Conservation (phyloP, 768 basidiomycete genomes). For the Atractiella rhizophila region DNA sequence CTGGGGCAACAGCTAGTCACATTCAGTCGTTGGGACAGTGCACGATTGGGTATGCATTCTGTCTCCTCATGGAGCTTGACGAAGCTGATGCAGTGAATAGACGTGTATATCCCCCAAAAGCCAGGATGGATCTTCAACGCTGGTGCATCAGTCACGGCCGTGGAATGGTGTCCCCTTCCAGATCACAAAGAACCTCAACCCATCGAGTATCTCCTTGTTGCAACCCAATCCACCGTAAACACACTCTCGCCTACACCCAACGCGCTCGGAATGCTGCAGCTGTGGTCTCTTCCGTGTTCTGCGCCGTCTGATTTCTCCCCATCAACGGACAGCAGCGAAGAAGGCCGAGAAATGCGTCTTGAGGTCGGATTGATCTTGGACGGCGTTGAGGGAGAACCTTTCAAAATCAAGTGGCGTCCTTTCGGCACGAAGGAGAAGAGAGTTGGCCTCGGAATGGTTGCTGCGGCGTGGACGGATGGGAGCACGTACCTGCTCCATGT, state of each 20-base stretch:
- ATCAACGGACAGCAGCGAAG: not conserved
- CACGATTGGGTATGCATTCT: not conserved
- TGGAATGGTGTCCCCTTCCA: slow-evolving; percentile 80
- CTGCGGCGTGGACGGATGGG: slow-evolving; percentile 67
- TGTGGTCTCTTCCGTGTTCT: no score
- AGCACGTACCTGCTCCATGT: slow-evolving; percentile 50
- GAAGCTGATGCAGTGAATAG: no score
- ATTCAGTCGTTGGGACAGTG: no score
- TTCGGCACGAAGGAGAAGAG: not conserved
- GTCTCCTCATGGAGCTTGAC: not conserved
- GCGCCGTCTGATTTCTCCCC: not conserved
- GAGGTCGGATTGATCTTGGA: slow-evolving; percentile 39
- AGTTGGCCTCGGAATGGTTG: slow-evolving; percentile 53
- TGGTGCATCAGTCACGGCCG: slow-evolving; percentile 67
- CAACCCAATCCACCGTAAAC: no score
- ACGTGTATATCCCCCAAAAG: slow-evolving; percentile 34
- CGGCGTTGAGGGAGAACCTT: slow-evolving; percentile 1
- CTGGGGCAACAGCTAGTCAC: not conserved
- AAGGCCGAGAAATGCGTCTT: slow-evolving; percentile 8
- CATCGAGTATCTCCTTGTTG: no score
- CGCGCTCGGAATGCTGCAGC: no score
- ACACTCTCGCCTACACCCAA: no score
- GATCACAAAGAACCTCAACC: slow-evolving; percentile 30
- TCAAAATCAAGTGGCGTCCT: slow-evolving; percentile 3
- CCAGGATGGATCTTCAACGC: slow-evolving; percentile 51